Evolutionary conservation across 495 filamentous ascomycete species (phyloP).

Genomic region (Daldinia concentrica): DNA sequence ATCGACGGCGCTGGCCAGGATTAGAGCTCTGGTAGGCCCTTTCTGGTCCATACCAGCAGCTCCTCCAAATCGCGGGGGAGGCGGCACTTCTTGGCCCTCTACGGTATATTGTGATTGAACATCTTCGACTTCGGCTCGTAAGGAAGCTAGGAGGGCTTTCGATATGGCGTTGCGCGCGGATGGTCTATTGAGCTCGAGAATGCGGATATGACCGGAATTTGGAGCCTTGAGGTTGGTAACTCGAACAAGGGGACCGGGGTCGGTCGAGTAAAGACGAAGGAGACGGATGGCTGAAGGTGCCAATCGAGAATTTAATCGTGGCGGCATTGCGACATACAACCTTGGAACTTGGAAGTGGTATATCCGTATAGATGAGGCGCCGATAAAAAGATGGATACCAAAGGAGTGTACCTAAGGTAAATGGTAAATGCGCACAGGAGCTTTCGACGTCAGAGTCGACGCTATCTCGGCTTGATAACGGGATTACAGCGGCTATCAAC

Average conservation of each 20-base stretch:
- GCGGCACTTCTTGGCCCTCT: slow-evolving; percentile 58
- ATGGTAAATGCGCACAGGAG: neutral
- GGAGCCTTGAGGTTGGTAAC: slow-evolving; percentile 79
- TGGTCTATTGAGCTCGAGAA: slow-evolving; percentile 88
- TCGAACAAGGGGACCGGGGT: slow-evolving; percentile 67
- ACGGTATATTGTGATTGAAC: slow-evolving; percentile 71
- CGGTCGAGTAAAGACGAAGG: slow-evolving; percentile 48
- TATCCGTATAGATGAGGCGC: neutral
- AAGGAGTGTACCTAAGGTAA: neutral
- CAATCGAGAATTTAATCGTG: slow-evolving; percentile 33
- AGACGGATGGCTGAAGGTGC: slow-evolving; percentile 34
- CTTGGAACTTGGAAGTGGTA: too few relatives aligned
- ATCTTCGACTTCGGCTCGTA: slow-evolving; percentile 72
- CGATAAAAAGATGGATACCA: neutral
- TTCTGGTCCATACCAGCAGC: slow-evolving; percentile 51
- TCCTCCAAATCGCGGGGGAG: slow-evolving; percentile 49
- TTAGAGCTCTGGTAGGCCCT: slow-evolving; percentile 75
- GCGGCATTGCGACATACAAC: slow-evolving; percentile 23
- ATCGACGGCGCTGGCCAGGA: slow-evolving; percentile 81
- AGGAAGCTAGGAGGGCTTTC: slow-evolving; percentile 71
- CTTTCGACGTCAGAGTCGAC: slow-evolving; percentile 9
- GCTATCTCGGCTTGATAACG: slow-evolving; percentile 5
- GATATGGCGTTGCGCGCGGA: slow-evolving; percentile 90
- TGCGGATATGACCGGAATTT: slow-evolving; percentile 81
- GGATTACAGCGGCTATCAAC: neutral